These are phyloP conservation scores for Neurospora africana DNA, from an alignment of 495 filamentous ascomycete species.

Conservation along the genomic window DNA sequence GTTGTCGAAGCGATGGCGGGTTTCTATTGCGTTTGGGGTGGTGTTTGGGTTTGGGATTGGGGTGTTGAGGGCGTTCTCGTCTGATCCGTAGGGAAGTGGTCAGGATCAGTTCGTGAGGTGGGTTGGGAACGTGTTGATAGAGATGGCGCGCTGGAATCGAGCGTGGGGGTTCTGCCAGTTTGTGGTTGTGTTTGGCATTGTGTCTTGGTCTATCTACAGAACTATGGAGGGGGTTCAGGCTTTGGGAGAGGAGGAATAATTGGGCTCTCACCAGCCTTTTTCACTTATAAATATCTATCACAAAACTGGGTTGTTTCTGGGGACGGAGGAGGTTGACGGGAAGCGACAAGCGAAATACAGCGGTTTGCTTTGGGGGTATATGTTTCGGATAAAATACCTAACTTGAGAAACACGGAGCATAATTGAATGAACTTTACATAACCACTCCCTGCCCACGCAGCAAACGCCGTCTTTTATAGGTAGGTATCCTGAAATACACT, in stretches of 20 bases:
- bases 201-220: background rate
- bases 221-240: background rate
- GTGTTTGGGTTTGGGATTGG: constrained; percentile 38
- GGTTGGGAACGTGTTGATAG: background rate
- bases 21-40: constrained; percentile 75
- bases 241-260: background rate
- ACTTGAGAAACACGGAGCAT: background rate
- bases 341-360: background rate
- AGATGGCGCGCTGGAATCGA: background rate
- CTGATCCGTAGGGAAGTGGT: constrained; percentile 11
- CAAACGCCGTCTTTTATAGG: background rate
- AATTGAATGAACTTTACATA: background rate
- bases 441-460: background rate
- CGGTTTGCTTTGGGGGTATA: background rate
- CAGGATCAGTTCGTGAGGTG: background rate
- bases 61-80: constrained; percentile 29
- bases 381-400: background rate
- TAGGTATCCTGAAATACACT: background rate
- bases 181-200: background rate
- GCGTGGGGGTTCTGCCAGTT: background rate
- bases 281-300: too few species aligned
- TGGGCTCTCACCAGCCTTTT: too few species aligned
- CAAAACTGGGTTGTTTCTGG: too few species aligned
- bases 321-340: background rate
- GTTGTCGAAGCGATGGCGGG: constrained; percentile 69